Evolutionary conservation across 805 yeast species (phyloP).

Genomic region (Candida easanensis): DNA sequence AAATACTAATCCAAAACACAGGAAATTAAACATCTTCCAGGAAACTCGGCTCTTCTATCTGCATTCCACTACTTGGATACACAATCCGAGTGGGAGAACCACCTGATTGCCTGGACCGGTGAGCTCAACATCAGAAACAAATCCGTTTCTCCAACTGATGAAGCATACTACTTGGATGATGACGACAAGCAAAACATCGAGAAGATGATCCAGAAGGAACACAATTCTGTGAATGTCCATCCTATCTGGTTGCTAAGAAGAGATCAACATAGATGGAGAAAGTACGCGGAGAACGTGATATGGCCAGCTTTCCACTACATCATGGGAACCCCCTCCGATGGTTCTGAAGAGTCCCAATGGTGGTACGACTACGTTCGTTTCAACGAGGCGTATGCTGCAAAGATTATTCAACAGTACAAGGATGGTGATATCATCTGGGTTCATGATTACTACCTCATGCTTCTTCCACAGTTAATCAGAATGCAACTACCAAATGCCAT

Average conservation of each 20-base stretch:
- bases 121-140: constrained; percentile 46
- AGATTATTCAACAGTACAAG: constrained; percentile 64
- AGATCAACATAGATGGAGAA: constrained; percentile 81
- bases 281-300: constrained; percentile 81
- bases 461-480: constrained; percentile 83
- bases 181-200: constrained; percentile 54
- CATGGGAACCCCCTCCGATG: constrained; percentile 70
- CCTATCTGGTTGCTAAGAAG: constrained; percentile 87
- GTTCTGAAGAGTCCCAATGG: constrained; percentile 72
- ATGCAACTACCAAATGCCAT: constrained; percentile 74
- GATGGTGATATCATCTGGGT: constrained; percentile 95
- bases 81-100: constrained; percentile 81
- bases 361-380: constrained; percentile 84
- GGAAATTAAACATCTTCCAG: constrained; percentile 58
- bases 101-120: constrained; percentile 94
- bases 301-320: constrained; percentile 98
- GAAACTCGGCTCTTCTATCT: constrained; percentile 82
- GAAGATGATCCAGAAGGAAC: constrained; percentile 41
- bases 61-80: constrained; percentile 62
- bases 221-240: constrained; percentile 54
- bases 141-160: constrained; percentile 34
- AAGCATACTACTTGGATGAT: constrained; percentile 58
- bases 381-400: constrained; percentile 87
- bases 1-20: background rate
- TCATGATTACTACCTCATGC: constrained; percentile 88